Evolutionary conservation across 2,329 filamentous ascomycete genomes (phyloP).

Genomic region (Colletotrichum nymphaeae): DNA sequence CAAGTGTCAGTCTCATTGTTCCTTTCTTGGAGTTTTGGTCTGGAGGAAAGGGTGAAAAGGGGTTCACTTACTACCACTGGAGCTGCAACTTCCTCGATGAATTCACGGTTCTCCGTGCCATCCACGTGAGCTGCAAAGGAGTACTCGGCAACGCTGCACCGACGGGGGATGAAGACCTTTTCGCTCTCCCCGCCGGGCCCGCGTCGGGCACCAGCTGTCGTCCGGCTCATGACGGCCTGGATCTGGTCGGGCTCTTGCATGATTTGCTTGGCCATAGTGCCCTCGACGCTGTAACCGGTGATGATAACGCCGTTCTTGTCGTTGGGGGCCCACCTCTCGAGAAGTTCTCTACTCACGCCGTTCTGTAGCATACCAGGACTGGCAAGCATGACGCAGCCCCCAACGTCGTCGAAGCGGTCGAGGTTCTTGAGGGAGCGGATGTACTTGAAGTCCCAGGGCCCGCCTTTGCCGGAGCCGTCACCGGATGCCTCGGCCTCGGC

Average conservation of each 20-base stretch:
- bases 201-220: slow-evolving; percentile 71
- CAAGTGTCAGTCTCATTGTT: slow-evolving; percentile 30
- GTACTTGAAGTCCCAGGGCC: slow-evolving; percentile 96
- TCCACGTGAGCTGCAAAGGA: slow-evolving; percentile 98
- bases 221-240: slow-evolving; percentile 89
- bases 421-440: slow-evolving; percentile 92
- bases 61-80: slow-evolving; percentile 85
- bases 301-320: slow-evolving; percentile 98
- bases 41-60: not conserved
- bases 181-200: slow-evolving; percentile 78
- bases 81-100: slow-evolving; percentile 93
- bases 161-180: slow-evolving; percentile 88
- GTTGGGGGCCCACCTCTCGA: slow-evolving; percentile 96
- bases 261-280: slow-evolving; percentile 97
- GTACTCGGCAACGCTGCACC: slow-evolving; percentile 93
- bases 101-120: slow-evolving; percentile 93
- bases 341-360: slow-evolving; percentile 89
- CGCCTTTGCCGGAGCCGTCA: slow-evolving; percentile 79
- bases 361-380: slow-evolving; percentile 99
- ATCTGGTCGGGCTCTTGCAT: slow-evolving; percentile 96
- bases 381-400: slow-evolving; percentile 95
- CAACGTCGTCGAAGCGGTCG: slow-evolving; percentile 95
- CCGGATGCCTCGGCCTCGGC: slow-evolving; percentile 87
- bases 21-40: not conserved
- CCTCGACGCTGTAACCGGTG: slow-evolving; percentile 97